Percentiles rank a stretch among this genome's conserved stretches.
These are phyloP conservation scores for Amanita inopinata DNA, from an alignment of 768 basidiomycete species.

Conservation along the genomic window DNA sequence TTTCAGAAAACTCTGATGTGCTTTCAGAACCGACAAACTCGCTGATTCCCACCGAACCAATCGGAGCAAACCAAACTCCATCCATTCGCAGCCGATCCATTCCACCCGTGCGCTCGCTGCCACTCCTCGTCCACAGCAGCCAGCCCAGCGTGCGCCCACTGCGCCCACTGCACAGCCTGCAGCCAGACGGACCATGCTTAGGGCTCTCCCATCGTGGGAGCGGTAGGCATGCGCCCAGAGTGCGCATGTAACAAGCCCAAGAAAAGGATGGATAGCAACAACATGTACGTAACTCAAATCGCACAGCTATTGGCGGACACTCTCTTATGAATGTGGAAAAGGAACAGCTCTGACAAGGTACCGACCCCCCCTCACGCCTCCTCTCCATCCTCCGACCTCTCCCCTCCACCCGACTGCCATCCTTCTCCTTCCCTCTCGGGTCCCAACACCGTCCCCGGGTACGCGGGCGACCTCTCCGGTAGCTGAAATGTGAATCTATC, in stretches of 20 bases:
- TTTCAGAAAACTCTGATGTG: conserved; percentile 45
- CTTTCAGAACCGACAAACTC: conserved; percentile 31
- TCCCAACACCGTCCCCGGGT: conserved; percentile 13
- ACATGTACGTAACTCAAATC: conserved; percentile 37
- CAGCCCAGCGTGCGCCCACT: neutral
- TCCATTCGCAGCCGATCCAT: neutral
- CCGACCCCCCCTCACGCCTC: conserved; percentile 10
- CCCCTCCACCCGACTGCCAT: conserved; percentile 14
- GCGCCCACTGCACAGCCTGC: neutral
- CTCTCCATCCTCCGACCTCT: conserved; percentile 17
- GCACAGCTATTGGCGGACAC: conserved; percentile 29
- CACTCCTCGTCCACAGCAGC: neutral
- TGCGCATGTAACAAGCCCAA: conserved; percentile 34
- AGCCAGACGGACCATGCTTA: conserved; percentile 19
- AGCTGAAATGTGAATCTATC: conserved; percentile 22
- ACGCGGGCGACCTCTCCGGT: conserved; percentile 15
- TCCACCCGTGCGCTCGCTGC: too few species aligned
- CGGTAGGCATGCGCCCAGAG: conserved; percentile 39
- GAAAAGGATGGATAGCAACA: conserved; percentile 43
- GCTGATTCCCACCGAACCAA: conserved; percentile 53
- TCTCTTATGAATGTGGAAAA: conserved; percentile 35
- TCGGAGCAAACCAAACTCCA: conserved; percentile 41
- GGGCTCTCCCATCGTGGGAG: conserved; percentile 36
- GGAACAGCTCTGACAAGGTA: conserved; percentile 17
- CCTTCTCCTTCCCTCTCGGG: conserved; percentile 11